A percentile compares a stretch with the other conserved stretches of the same genome.
Evolutionary conservation across 116 monocot genomes (phyloP).

Genomic region (Iris pallida): DNA sequence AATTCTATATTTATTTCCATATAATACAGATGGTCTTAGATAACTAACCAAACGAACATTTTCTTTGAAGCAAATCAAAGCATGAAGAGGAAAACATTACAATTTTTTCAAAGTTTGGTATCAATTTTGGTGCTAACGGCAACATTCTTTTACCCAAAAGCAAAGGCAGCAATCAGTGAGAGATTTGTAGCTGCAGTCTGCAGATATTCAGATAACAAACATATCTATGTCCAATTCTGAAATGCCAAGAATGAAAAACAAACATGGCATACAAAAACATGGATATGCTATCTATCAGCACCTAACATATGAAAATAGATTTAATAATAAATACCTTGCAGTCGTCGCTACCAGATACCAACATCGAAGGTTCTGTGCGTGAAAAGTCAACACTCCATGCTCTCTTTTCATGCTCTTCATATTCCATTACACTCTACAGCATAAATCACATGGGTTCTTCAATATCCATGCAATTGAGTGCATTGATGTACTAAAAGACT

Average conservation of each 20-base stretch:
- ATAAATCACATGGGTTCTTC: neutral
- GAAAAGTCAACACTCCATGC: constrained; percentile 99
- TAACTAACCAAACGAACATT: no score
- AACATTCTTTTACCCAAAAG: no score
- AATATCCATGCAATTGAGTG: constrained; percentile 1
- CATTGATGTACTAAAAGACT: neutral
- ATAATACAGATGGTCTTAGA: no score
- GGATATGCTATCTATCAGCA: neutral
- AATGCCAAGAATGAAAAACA: neutral
- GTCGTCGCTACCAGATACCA: constrained; percentile 99
- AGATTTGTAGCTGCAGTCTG: no score
- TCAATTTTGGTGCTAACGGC: no score
- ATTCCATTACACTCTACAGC: constrained; percentile 90
- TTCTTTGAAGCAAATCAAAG: no score
- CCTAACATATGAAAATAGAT: constrained; percentile 8
- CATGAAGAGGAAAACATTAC: no score
- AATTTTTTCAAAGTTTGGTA: no score
- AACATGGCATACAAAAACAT: neutral
- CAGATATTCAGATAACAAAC: neutral
- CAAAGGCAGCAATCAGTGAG: neutral
- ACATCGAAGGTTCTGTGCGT: constrained; percentile 87
- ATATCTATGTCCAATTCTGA: neutral
- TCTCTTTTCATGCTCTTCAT: constrained; percentile 98
- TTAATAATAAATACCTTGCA: constrained; percentile 61
- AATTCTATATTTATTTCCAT: no score